Base-by-base conservation (phyloP, 2,329 filamentous ascomycete genomes). In the Colletotrichum sp. region DNA sequence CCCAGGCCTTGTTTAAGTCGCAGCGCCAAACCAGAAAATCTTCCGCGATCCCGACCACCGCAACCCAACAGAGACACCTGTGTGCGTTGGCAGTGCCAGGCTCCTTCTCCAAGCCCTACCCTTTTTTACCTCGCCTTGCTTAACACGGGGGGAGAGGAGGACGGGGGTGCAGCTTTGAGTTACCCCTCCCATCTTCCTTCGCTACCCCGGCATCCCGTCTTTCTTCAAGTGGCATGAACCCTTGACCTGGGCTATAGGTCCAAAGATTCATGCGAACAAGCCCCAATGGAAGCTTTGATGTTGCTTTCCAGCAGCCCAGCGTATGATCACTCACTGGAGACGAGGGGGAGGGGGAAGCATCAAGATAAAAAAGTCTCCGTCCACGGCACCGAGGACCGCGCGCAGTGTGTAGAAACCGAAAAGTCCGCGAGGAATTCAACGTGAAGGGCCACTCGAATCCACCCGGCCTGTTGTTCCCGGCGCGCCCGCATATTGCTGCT, bases 401-500 rank as follows among this genome's bases (percentile, higher is more conserved):
- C 39, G 39, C 18, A 49, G 39, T 12, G 5, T 49, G 39, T 49
- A 49, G 39, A 49, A 24, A n/a, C 44, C 73, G 44, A 32, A 15
- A 59, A 76, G 44, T 63, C 68, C 64, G 74, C 71, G 39, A 73
- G 63, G 52, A 60, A 64, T 52, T 63, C 71, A 30, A 73, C 34
- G n/a, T 57, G 55, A 24, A 62, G 7, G 28, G 44, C 44, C n/a
- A n/a, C 21, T 49, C 6, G 24, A 32, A 36, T 16, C 44, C 16
- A 68, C n/a, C 65, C 39, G 64, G 62, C 70, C 30, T 44, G 65
- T 64, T 74, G 57, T 69, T 76, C 59, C 74, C 70, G 71, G 64
- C 64, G 28, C 36, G 28, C 36, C 64, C 34, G 34, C 73, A 73
- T 73, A 26, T 52, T 73, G 62, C 72, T 52, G 44, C 44, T 52